A percentile compares a stretch with the other conserved stretches of the same genome.
Conservation (phyloP, 1,284 basidiomycete species). For the Papiliotrema fonsecae region DNA sequence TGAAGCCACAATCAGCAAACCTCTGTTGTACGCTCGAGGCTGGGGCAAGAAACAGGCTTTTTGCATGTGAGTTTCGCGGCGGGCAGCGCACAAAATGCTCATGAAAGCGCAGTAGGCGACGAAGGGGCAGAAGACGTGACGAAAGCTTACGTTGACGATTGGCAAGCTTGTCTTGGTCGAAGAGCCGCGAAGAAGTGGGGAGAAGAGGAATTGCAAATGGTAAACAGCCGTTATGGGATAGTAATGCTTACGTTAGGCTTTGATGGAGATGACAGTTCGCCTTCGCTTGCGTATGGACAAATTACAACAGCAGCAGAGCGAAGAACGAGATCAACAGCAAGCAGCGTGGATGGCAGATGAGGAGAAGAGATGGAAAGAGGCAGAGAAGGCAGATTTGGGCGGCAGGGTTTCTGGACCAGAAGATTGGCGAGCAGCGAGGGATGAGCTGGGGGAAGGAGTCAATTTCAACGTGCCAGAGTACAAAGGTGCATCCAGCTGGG, state of each 20-base stretch:
- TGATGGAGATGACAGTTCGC: slow-evolving; percentile 21
- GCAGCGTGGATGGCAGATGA: slow-evolving; percentile 36
- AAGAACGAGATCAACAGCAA: slow-evolving; percentile 40
- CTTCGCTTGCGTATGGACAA: slow-evolving; percentile 9
- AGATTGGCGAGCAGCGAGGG: slow-evolving; percentile 48
- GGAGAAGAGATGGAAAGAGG: slow-evolving; percentile 22
- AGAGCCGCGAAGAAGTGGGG: slow-evolving; percentile 28
- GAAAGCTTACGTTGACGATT: slow-evolving; percentile 47
- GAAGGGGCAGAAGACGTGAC: slow-evolving; percentile 50
- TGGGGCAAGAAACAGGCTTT: slow-evolving; percentile 53
- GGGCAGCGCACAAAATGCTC: not conserved
- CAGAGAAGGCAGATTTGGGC: slow-evolving; percentile 27
- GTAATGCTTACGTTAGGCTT: slow-evolving; percentile 14
- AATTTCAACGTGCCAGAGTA: slow-evolving; percentile 8
- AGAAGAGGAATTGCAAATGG: slow-evolving; percentile 35
- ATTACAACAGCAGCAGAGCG: slow-evolving; percentile 12
- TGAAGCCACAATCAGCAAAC: slow-evolving; percentile 48
- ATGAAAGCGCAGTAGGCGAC: slow-evolving; percentile 42
- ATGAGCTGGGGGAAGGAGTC: slow-evolving; percentile 38
- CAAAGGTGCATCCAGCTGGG: slow-evolving; percentile 7
- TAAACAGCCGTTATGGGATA: too few relatives aligned
- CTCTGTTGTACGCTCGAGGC: slow-evolving; percentile 49
- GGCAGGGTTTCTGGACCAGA: slow-evolving; percentile 46
- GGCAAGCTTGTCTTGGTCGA: slow-evolving; percentile 25
- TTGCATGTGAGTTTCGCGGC: slow-evolving; percentile 34